Evolutionary conservation across 306 rosid genomes (phyloP), one percentile per base, ranked within the genome.

Genomic region (Cicer bijugum): DNA sequence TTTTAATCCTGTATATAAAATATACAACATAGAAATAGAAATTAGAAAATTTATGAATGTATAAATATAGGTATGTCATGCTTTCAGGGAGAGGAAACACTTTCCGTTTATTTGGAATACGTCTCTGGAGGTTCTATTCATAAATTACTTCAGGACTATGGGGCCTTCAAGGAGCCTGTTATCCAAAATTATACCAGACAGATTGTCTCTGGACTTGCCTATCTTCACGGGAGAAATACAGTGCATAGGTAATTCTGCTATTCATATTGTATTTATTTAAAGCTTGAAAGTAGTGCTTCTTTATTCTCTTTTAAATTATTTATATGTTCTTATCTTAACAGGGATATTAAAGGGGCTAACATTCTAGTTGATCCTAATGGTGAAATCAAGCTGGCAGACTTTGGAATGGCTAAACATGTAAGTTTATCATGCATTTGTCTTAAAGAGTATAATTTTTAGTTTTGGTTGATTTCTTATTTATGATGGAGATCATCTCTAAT

Each of bases 331-430:
- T 60, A 28, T 72, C 72, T 11, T 82, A 73, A 82, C 90, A 95
- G 99, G 92, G 99, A 95, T 78, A 91, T 95, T 52, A 95, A 95
- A 80, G 99, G 99, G 78, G 99, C 97, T 67, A 95, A 95, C 86
- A 95, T 95, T 78, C 86, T 95, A 67, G 99, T 95, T 47, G 97
- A 84, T 83, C 97, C 99, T 64, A 95, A 87, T 72, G 99, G 99
- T 47, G 96, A 87, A 80, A 81, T 95, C 86, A 95, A 95, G 92
- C 78, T 95, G 85, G 99, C 95, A 6, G 99, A 95, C 81, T 95
- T 95, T 57, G 99, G 99, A 83, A 95, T 95, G 99, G 99, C 99
- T 48, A 95, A 91, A 80, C 97, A 87, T 80, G 97, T 95, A 88
- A 59, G 80, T 47, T 72, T 47, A 35, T 45, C 23, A 44, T 57